phyloP scores from a whole-genome alignment of 169 alveolate genomes.

The Plasmodium gaboni region DNA sequence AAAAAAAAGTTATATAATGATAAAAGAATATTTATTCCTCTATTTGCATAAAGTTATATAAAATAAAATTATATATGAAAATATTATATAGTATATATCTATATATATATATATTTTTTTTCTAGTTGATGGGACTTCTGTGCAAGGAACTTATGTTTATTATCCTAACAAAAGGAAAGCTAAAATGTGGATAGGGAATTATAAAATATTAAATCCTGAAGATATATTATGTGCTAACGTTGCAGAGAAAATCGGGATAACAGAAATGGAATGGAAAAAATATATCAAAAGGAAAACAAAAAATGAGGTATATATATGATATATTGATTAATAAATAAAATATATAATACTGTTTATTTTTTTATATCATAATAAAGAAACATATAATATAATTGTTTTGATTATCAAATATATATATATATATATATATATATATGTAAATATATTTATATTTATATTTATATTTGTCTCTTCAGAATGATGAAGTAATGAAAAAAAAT shows the following conservation, averaged over 20 bases:
- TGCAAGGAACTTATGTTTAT: slow-evolving; percentile 80
- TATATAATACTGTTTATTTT: not conserved
- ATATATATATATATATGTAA: not conserved
- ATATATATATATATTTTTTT: slow-evolving; percentile 4
- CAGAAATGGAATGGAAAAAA: slow-evolving; percentile 67
- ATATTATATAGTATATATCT: not conserved
- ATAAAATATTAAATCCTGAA: slow-evolving; percentile 81
- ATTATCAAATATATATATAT: not conserved
- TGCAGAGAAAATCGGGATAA: slow-evolving; percentile 70
- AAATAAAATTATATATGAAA: not conserved
- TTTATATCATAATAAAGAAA: not conserved
- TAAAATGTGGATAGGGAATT: slow-evolving; percentile 85
- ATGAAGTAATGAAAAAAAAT: slow-evolving; percentile 16
- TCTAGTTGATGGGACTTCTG: slow-evolving; percentile 60
- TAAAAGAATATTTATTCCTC: too few relatives aligned
- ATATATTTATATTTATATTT: not conserved
- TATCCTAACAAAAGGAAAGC: slow-evolving; percentile 81
- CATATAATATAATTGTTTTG: too few relatives aligned
- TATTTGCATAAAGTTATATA: not conserved
- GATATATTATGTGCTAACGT: slow-evolving; percentile 77
- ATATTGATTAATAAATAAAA: not conserved
- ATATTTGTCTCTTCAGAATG: not conserved
- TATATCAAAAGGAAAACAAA: slow-evolving; percentile 32
- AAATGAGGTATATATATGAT: slow-evolving; percentile 26
- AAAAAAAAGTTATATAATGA: too few relatives aligned